Conservation (phyloP, 2,329 filamentous ascomycete species). For the Hypoxylon sp. region DNA sequence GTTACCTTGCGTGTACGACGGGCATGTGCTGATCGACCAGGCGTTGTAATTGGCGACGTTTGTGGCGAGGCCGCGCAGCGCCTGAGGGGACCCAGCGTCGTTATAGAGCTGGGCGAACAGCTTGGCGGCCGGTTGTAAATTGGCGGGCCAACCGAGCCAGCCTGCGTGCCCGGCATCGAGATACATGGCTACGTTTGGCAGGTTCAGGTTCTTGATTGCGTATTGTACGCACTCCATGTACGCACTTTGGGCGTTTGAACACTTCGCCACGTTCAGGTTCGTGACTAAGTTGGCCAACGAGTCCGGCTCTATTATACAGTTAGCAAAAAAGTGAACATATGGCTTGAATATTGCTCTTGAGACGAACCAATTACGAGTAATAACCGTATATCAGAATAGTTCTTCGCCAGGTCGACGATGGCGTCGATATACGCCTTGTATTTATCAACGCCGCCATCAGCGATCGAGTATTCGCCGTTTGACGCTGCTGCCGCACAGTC, state of each 20-base stretch:
- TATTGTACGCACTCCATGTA: slow-evolving; percentile 65
- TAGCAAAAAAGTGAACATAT: too few relatives aligned
- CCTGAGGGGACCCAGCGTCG: slow-evolving; percentile 61
- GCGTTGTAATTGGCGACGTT: slow-evolving; percentile 72
- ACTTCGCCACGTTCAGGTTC: slow-evolving; percentile 65
- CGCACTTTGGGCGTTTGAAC: slow-evolving; percentile 59
- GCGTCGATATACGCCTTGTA: slow-evolving; percentile 69
- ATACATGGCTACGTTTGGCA: slow-evolving; percentile 70
- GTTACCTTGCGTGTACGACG: slow-evolving; percentile 59
- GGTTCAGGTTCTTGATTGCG: slow-evolving; percentile 64
- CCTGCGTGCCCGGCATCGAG: slow-evolving; percentile 69
- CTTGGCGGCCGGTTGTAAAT: slow-evolving; percentile 62
- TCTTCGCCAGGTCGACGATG: slow-evolving; percentile 57
- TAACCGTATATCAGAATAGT: slow-evolving; percentile 59
- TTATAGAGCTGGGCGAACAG: slow-evolving; percentile 63
- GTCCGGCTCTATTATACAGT: slow-evolving; percentile 62
- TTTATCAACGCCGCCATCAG: slow-evolving; percentile 63
- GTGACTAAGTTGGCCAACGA: slow-evolving; percentile 71
- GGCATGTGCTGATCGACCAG: slow-evolving; percentile 57
- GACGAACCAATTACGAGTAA: slow-evolving; percentile 60
- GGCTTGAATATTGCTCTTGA: too few relatives aligned
- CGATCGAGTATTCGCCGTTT: slow-evolving; percentile 67
- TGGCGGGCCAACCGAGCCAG: slow-evolving; percentile 70
- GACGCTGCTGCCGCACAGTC: slow-evolving; percentile 69
- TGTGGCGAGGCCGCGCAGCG: slow-evolving; percentile 67